A percentile compares a stretch with the other conserved stretches of the same genome.
phyloP scores from a whole-genome alignment of 2,329 filamentous ascomycete genomes.

The Fusarium abutilonis region DNA sequence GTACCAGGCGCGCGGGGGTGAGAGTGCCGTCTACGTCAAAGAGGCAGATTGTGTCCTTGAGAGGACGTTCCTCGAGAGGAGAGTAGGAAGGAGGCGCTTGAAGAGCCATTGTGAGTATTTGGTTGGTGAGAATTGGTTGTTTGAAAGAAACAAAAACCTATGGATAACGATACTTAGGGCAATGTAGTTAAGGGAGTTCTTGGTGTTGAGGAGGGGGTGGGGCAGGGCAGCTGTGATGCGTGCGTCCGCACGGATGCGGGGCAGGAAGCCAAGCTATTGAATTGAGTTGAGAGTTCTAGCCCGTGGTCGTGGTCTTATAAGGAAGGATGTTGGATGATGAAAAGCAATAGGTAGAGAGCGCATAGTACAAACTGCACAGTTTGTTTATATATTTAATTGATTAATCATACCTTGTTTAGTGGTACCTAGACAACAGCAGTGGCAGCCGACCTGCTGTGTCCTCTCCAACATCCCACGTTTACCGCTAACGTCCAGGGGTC shows the following conservation, averaged over 20 bases:
- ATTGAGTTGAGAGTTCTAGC: not conserved
- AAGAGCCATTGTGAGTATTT: conserved; percentile 53
- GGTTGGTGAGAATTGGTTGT: conserved; percentile 1
- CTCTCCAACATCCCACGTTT: conserved; percentile 15
- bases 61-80: conserved; percentile 80
- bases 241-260: conserved; percentile 19
- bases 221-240: conserved; percentile 27
- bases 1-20: conserved; percentile 80
- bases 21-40: conserved; percentile 98
- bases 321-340: no score
- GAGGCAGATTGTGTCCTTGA: conserved; percentile 92
- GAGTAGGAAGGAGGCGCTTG: conserved; percentile 64
- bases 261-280: conserved; percentile 9
- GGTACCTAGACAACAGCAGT: not conserved
- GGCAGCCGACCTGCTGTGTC: not conserved
- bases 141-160: conserved; percentile 9
- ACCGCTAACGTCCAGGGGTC: conserved; percentile 12
- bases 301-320: no score
- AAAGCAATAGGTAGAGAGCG: no score
- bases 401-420: no score
- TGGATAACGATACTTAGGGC: conserved; percentile 15
- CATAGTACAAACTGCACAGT: no score
- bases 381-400: no score
- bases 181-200: conserved; percentile 15
- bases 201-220: conserved; percentile 33